Percentiles rank a stretch among this genome's conserved stretches.
Evolutionary conservation across 257 asterid species (phyloP).

Genomic region (Nemophila menziesii): DNA sequence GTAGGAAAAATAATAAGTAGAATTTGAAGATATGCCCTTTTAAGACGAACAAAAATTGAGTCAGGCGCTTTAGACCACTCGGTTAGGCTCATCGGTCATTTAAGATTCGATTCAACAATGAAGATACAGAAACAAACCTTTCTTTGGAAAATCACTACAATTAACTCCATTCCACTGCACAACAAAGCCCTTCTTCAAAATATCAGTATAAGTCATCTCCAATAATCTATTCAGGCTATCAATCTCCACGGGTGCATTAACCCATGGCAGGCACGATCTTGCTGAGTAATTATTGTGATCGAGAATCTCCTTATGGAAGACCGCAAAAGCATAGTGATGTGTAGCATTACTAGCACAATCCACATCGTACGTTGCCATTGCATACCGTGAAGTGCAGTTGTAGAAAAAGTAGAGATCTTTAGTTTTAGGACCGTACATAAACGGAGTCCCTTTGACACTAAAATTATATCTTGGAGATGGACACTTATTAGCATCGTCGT

Average conservation of each 20-base stretch:
- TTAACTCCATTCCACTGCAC: conserved; percentile 26
- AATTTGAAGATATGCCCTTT: too few species aligned
- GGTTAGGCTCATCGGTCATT: background rate
- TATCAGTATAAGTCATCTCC: conserved; percentile 21
- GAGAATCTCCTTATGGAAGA: conserved; percentile 27
- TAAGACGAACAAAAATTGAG: too few species aligned
- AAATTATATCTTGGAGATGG: conserved; percentile 28
- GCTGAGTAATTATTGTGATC: conserved; percentile 29
- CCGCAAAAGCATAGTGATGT: conserved; percentile 29
- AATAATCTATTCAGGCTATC: conserved; percentile 11
- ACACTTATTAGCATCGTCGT: conserved; percentile 11
- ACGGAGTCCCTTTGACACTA: conserved; percentile 25
- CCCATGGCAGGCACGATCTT: conserved; percentile 19
- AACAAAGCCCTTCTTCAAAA: conserved; percentile 31
- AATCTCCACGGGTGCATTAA: conserved; percentile 24
- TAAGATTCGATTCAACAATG: background rate
- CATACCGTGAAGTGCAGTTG: conserved; percentile 33
- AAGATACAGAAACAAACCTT: conserved; percentile 12
- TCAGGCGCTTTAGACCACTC: conserved; percentile 4
- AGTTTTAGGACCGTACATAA: conserved; percentile 37
- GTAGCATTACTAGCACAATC: conserved; percentile 30
- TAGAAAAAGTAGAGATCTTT: conserved; percentile 36
- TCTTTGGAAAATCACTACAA: conserved; percentile 16
- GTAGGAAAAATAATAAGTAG: too few species aligned
- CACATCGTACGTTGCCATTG: conserved; percentile 21